Conservation (phyloP, 441 rosid species). For the Populus hybrid region DNA sequence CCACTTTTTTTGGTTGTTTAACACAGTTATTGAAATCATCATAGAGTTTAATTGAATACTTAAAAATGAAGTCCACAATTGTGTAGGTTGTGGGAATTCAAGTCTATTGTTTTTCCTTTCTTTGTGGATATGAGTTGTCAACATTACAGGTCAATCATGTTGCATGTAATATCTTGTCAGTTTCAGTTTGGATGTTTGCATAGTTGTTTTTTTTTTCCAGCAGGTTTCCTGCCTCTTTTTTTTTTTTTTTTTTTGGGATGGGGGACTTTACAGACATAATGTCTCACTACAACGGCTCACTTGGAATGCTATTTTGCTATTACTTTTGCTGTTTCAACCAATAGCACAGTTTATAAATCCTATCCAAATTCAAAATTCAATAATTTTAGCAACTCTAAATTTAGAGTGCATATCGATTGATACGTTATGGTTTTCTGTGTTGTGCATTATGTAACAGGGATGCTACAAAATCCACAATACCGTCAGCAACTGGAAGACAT, state of each 20-base stretch:
- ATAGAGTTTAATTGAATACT: not conserved
- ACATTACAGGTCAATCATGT: not conserved
- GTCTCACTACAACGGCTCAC: not conserved
- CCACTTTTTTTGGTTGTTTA: not conserved
- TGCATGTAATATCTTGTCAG: not conserved
- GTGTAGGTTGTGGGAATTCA: not conserved
- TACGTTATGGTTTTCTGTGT: not conserved
- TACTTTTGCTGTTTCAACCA: not conserved
- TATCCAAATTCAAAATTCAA: not conserved
- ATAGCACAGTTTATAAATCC: conserved; percentile 2
- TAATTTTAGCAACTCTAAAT: not conserved
- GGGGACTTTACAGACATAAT: not conserved
- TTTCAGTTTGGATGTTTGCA: conserved; percentile 6
- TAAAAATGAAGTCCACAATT: not conserved
- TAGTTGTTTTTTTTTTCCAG: not conserved
- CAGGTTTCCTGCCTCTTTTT: no score
- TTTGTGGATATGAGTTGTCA: not conserved
- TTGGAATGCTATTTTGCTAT: not conserved
- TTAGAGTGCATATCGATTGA: not conserved
- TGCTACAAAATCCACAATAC: conserved; percentile 94
- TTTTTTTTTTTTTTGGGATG: not conserved
- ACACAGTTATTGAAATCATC: not conserved
- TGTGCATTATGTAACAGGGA: conserved; percentile 50
- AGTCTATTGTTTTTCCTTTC: not conserved
- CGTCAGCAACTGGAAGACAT: conserved; percentile 88